Evolutionary conservation across 106 monocot genomes (phyloP).

Genomic region (Dendrobium officinale): DNA sequence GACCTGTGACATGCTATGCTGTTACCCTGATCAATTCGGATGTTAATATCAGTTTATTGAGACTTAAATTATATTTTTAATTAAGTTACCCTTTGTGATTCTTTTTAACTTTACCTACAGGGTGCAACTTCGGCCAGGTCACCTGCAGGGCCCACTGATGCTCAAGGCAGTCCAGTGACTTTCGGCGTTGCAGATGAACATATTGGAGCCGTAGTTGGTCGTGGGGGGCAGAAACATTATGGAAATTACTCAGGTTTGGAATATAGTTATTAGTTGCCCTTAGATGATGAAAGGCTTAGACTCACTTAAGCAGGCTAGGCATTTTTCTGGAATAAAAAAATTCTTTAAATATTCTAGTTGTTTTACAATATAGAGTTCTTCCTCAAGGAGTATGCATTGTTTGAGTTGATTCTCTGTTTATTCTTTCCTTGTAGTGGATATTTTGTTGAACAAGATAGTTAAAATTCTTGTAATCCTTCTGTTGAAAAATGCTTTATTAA

Average conservation of each 20-base stretch:
- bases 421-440: background rate
- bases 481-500: background rate
- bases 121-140: slow-evolving; percentile 24
- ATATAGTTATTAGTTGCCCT: background rate
- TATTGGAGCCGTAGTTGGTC: slow-evolving; percentile 93
- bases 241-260: slow-evolving; percentile 85
- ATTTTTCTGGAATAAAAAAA: no score
- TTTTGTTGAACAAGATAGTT: background rate
- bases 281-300: background rate
- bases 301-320: background rate
- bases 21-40: background rate
- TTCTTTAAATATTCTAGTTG: no score
- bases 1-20: no score
- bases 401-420: background rate
- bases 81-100: background rate
- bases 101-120: background rate
- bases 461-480: background rate
- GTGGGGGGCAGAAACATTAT: slow-evolving; percentile 86
- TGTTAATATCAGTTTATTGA: background rate
- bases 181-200: slow-evolving; percentile 96
- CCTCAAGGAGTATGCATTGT: background rate
- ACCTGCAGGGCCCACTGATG: slow-evolving; percentile 32
- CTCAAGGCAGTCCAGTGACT: slow-evolving; percentile 52
- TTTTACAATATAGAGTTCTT: background rate
- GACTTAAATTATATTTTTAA: background rate